Evolutionary conservation across 805 yeast genomes (phyloP).

Genomic region (Saccharomycopsis sp.): DNA sequence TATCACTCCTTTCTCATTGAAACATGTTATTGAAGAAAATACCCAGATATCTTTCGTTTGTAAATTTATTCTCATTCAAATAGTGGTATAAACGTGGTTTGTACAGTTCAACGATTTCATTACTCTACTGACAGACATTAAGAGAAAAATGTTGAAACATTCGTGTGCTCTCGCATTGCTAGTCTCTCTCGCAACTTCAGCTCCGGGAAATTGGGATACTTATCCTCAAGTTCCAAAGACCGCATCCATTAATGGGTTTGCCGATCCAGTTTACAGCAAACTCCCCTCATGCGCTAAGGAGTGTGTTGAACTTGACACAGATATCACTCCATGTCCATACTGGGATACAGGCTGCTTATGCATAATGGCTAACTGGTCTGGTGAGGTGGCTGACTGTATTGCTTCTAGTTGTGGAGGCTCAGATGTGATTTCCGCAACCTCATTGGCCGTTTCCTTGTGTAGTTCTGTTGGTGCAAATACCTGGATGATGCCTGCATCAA

Average conservation of each 20-base stretch:
- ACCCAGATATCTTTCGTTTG: too few species aligned
- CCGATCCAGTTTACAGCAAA: conserved; percentile 35
- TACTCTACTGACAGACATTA: too few species aligned
- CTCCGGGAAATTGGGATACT: conserved; percentile 35
- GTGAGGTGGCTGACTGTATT: conserved; percentile 37
- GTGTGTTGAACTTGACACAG: conserved; percentile 34
- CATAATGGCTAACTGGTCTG: conserved; percentile 42
- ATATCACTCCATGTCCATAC: conserved; percentile 45
- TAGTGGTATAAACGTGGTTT: too few species aligned
- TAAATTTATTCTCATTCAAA: too few species aligned
- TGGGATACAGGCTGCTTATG: conserved; percentile 49
- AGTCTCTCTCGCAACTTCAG: conserved; percentile 10
- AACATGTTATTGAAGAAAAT: too few species aligned
- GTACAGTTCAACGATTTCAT: too few species aligned
- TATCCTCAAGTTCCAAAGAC: conserved; percentile 42
- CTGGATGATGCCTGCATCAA: conserved; percentile 42
- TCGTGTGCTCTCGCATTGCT: conserved; percentile 10
- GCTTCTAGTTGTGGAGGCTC: conserved; percentile 33
- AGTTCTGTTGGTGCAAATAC: conserved; percentile 35
- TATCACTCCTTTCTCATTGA: too few species aligned
- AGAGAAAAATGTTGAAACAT: conserved; percentile 15
- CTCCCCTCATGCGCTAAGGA: conserved; percentile 39
- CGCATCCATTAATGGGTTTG: conserved; percentile 43
- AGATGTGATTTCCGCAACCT: conserved; percentile 35
- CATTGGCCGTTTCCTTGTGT: conserved; percentile 38